Conservation (phyloP, 371 early-diverging fungal genomes). For the Apophysomyces elegans region DNA sequence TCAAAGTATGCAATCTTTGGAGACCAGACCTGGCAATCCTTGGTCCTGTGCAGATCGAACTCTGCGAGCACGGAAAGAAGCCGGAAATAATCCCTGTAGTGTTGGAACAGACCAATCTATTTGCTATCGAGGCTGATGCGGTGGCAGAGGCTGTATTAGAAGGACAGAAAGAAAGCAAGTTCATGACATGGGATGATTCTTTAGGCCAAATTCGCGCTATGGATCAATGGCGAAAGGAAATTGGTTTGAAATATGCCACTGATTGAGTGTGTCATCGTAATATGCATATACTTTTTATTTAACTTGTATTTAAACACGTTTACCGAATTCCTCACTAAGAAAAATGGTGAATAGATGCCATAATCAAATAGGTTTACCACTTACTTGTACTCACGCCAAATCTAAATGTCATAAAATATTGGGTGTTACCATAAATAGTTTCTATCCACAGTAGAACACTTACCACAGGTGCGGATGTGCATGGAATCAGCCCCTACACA, state of each 20-base stretch:
- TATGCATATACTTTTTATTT: conserved; percentile 16
- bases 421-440: background rate
- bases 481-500: conserved; percentile 83
- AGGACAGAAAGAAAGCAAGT: conserved; percentile 40
- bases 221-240: conserved; percentile 52
- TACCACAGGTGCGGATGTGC: conserved; percentile 89
- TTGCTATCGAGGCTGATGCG: conserved; percentile 47
- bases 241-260: conserved; percentile 44
- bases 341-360: conserved; percentile 7
- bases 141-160: conserved; percentile 42
- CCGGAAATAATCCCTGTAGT: conserved; percentile 27
- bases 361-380: conserved; percentile 12
- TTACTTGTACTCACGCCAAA: conserved; percentile 64
- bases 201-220: conserved; percentile 45
- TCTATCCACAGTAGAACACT: conserved; percentile 15
- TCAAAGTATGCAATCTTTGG: conserved; percentile 45
- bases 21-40: conserved; percentile 47
- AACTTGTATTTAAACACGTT: conserved; percentile 18
- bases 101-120: conserved; percentile 39
- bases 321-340: conserved; percentile 48
- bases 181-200: conserved; percentile 50
- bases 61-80: conserved; percentile 28
- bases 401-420: conserved; percentile 27
- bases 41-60: conserved; percentile 40
- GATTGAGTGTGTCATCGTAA: conserved; percentile 21